Conservation (phyloP, 768 basidiomycete genomes). For the Tylopilus intermedius region DNA sequence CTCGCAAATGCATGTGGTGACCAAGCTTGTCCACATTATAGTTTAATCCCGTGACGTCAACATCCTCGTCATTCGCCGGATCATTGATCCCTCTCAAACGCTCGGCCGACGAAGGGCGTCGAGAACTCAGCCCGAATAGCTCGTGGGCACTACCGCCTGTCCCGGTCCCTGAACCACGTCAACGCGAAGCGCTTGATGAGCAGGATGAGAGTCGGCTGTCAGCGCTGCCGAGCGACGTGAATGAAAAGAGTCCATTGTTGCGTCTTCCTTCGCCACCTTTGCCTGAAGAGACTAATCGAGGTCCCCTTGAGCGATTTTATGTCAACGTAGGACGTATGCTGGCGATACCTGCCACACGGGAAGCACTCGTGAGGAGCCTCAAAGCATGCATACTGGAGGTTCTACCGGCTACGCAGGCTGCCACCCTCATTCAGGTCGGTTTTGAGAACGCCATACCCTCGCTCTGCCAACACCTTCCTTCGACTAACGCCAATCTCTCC, state of each 20-base stretch:
- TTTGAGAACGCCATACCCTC: too few relatives aligned
- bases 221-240: not conserved
- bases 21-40: constrained; percentile 7
- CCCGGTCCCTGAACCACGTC: not conserved
- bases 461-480: too few relatives aligned
- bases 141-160: constrained; percentile 18
- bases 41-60: constrained; percentile 26
- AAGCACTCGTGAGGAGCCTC: constrained; percentile 25
- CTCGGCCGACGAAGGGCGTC: constrained; percentile 9
- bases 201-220: not conserved
- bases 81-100: constrained; percentile 24
- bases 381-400: constrained; percentile 32
- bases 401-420: too few relatives aligned
- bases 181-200: constrained; percentile 1
- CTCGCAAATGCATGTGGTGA: constrained; percentile 6
- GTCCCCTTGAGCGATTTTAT: not conserved
- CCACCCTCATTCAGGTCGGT: too few relatives aligned
- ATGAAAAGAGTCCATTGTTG: constrained; percentile 11
- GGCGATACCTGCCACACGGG: constrained; percentile 12
- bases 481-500: too few relatives aligned
- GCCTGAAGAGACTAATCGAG: not conserved
- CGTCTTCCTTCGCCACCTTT: constrained; percentile 13
- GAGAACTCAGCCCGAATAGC: constrained; percentile 8
- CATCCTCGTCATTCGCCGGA: constrained; percentile 4
- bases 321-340: not conserved